Evolutionary conservation across 495 filamentous ascomycete species (phyloP), one percentile per base, ranked within the genome.

Genomic region (Articulospora tetracladia): DNA sequence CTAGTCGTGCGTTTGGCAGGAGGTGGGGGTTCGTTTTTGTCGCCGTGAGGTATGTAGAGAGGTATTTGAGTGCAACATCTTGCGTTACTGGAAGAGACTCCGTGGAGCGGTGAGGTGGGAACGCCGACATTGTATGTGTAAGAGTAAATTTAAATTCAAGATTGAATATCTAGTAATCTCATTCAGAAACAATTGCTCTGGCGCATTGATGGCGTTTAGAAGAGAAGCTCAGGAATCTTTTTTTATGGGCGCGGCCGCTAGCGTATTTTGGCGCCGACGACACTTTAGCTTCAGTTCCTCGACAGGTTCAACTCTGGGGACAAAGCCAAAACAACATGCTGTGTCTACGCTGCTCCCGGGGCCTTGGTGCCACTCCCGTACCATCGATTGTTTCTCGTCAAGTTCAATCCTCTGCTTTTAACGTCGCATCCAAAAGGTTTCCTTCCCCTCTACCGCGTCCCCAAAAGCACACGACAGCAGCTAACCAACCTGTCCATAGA

Each of bases 1-100:
- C 82, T 66, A 91, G 80, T 57, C 78, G 75, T 46, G 83, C 81
- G 61, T 86, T 87, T 3, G 87, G 87, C 65, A 88, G 86, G 19
- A 88, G 80, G 44, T 85, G 77, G n/a, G 86, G 76, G 61, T 81
- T 75, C 25, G 76, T 79, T 66, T 72, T 70, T 54, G 81, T 74
- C 60, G 75, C 72, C 47, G 73, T 67, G 58, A 91, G 79, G 76
- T 87, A 90, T 59, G 77, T 71, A 26, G 77, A 67, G 12, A 91
- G 77, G 68, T 78, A 78, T 57, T 75, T 73, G 53, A 81, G 81
- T 13, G 87, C 85, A 19, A 71, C 66, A 28, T 77, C 70, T 64
- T 80, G 72, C 53, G 78, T 68, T 65, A 89, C 75, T 27, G 74
- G 69, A 19, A 66, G 69, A 32, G 75, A 71, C 62, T 69, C 69